A percentile compares a stretch with the other conserved stretches of the same genome.
These are phyloP conservation scores for Spergularia marina DNA, from an alignment of 148 eudicot species.

Conservation along the genomic window DNA sequence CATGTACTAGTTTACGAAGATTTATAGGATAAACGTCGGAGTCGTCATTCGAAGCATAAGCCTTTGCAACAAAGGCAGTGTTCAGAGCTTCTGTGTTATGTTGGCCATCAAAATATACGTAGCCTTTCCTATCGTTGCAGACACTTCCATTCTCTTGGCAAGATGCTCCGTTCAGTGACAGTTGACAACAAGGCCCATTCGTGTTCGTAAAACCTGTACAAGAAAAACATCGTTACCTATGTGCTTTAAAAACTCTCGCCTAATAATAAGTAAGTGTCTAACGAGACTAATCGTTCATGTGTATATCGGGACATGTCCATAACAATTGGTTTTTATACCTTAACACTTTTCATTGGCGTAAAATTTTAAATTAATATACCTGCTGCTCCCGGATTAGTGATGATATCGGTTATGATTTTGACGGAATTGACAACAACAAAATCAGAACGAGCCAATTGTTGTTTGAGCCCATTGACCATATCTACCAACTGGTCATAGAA, in stretches of 20 bases:
- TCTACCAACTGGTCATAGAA: constrained; percentile 25
- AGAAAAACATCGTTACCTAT: neutral
- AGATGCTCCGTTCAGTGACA: constrained; percentile 11
- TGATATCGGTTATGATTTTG: constrained; percentile 28
- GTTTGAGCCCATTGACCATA: constrained; percentile 18
- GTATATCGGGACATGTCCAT: too few species aligned
- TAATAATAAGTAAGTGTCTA: too few species aligned
- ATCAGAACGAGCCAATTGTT: constrained; percentile 26
- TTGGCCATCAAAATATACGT: constrained; percentile 35
- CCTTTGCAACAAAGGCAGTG: constrained; percentile 17
- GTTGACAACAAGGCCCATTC: constrained; percentile 28
- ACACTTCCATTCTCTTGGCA: constrained; percentile 24
- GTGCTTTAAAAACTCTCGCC: neutral
- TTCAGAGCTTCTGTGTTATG: constrained; percentile 36
- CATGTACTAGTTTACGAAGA: constrained; percentile 3
- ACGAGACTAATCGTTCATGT: too few species aligned
- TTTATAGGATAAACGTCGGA: constrained; percentile 15
- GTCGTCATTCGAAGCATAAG: constrained; percentile 4
- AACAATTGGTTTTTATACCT: too few species aligned
- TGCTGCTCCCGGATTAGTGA: constrained; percentile 19
- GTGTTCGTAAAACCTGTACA: constrained; percentile 26
- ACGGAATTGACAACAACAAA: constrained; percentile 26
- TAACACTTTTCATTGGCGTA: too few species aligned
- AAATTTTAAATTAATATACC: neutral
- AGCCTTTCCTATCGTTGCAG: constrained; percentile 21